A percentile compares a stretch with the other conserved stretches of the same genome.
These are phyloP conservation scores for Metschnikowia drakensbergensis DNA, from an alignment of 805 yeast genomes.

Conservation along the genomic window DNA sequence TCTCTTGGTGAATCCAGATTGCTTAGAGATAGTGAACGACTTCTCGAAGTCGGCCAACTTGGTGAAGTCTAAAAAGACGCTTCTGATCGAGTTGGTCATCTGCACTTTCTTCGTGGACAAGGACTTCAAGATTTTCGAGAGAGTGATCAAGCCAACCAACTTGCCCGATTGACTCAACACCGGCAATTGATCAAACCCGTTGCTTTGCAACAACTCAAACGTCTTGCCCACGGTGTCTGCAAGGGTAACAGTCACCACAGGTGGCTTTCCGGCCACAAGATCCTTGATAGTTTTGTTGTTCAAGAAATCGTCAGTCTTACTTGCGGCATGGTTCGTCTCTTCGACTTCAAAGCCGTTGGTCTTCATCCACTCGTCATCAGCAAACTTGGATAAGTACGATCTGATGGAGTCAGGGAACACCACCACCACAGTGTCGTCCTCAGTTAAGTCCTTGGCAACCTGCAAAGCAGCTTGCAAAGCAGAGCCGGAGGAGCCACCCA, in stretches of 20 bases:
- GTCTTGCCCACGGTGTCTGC: constrained; percentile 60
- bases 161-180: constrained; percentile 60
- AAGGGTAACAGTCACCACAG: constrained; percentile 70
- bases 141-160: constrained; percentile 70
- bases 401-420: constrained; percentile 85
- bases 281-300: constrained; percentile 53
- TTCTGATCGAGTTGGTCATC: constrained; percentile 50
- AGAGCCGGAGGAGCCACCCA: constrained; percentile 88
- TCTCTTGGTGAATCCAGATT: constrained; percentile 56
- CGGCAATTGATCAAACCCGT: constrained; percentile 84
- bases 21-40: constrained; percentile 57
- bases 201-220: constrained; percentile 63
- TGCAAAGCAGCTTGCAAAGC: constrained; percentile 76
- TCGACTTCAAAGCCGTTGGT: constrained; percentile 67
- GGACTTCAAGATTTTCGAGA: constrained; percentile 65
- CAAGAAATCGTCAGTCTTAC: constrained; percentile 42
- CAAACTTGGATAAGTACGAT: constrained; percentile 82
- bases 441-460: constrained; percentile 64
- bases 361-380: constrained; percentile 88
- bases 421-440: constrained; percentile 71
- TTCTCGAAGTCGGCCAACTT: constrained; percentile 64
- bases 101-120: constrained; percentile 60
- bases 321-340: constrained; percentile 40
- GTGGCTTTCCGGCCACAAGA: constrained; percentile 60
- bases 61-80: constrained; percentile 71